Conservation (phyloP, 164 flowering plant species). For the Dillenia turbinata region DNA sequence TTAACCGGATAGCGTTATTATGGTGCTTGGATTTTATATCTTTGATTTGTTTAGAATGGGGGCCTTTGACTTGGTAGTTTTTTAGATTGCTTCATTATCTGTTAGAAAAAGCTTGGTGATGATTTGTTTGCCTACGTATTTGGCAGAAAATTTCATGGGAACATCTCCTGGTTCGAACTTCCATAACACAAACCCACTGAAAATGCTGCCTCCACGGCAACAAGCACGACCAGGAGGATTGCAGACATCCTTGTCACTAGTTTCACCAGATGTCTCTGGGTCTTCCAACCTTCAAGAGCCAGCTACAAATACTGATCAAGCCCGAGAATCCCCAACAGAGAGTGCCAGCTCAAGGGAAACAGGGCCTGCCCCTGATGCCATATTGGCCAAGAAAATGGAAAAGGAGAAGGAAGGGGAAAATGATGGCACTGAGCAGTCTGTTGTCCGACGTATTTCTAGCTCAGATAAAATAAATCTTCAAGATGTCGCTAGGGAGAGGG, state of each 20-base stretch:
- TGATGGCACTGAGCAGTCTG: slow-evolving; percentile 61
- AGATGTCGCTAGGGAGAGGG: slow-evolving; percentile 74
- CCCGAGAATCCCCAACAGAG: slow-evolving; percentile 81
- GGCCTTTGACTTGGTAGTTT: too few relatives aligned
- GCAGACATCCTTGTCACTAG: slow-evolving; percentile 34
- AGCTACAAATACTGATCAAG: slow-evolving; percentile 57
- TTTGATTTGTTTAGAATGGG: too few relatives aligned
- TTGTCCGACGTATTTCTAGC: slow-evolving; percentile 54
- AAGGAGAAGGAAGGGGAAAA: slow-evolving; percentile 58
- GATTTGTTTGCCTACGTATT: too few relatives aligned
- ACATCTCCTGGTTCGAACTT: slow-evolving; percentile 27
- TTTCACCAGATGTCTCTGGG: slow-evolving; percentile 21
- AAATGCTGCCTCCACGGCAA: slow-evolving; percentile 35
- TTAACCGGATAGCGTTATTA: too few relatives aligned
- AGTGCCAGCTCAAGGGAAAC: slow-evolving; percentile 96
- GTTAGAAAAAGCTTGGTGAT: too few relatives aligned
- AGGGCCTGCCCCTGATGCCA: slow-evolving; percentile 63
- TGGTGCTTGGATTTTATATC: too few relatives aligned
- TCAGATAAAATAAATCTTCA: slow-evolving; percentile 68
- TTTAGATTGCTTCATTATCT: too few relatives aligned
- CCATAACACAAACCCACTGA: slow-evolving; percentile 22
- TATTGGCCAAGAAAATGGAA: slow-evolving; percentile 48
- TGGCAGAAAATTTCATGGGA: slow-evolving; percentile 11
- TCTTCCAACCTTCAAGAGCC: slow-evolving; percentile 47
- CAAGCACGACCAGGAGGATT: slow-evolving; percentile 24